Evolutionary conservation across 805 yeast species (phyloP).

Genomic region (Yamadazyma olivae): DNA sequence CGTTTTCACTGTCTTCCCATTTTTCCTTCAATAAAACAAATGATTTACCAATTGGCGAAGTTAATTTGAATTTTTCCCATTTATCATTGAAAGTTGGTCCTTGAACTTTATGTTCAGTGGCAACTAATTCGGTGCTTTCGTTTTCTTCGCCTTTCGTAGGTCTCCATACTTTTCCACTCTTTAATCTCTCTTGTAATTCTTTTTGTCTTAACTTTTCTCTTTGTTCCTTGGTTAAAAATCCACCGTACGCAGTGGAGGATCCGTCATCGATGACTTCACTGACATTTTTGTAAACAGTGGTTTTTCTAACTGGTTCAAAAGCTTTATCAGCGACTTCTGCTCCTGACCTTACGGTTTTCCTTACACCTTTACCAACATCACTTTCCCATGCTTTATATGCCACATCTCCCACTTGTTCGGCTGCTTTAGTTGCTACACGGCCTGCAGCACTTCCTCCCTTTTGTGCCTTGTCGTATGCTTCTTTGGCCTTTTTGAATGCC

Average conservation of each 20-base stretch:
- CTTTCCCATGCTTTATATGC: constrained; percentile 96
- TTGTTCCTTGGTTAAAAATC: constrained; percentile 80
- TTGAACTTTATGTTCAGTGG: constrained; percentile 77
- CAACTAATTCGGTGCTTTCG: constrained; percentile 79
- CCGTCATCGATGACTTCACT: constrained; percentile 90
- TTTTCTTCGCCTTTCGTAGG: constrained; percentile 39
- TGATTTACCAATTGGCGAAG: constrained; percentile 66
- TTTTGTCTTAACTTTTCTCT: constrained; percentile 64
- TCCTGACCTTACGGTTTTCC: constrained; percentile 76
- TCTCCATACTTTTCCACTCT: constrained; percentile 66
- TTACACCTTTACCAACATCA: constrained; percentile 84
- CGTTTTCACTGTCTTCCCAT: constrained; percentile 95
- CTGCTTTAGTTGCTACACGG: constrained; percentile 79
- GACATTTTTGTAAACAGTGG: constrained; percentile 85
- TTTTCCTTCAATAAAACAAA: constrained; percentile 59
- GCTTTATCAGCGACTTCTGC: constrained; percentile 87
- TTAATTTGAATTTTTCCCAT: constrained; percentile 64
- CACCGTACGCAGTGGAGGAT: constrained; percentile 85
- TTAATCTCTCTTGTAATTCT: constrained; percentile 51
- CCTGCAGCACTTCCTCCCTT: constrained; percentile 64
- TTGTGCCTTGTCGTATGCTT: constrained; percentile 86
- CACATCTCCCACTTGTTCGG: constrained; percentile 87
- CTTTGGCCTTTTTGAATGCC: constrained; percentile 88
- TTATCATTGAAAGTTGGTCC: constrained; percentile 64
- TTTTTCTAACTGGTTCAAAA: constrained; percentile 89